Conservation (phyloP, 768 basidiomycete genomes). For the Jaapia argillacea region DNA sequence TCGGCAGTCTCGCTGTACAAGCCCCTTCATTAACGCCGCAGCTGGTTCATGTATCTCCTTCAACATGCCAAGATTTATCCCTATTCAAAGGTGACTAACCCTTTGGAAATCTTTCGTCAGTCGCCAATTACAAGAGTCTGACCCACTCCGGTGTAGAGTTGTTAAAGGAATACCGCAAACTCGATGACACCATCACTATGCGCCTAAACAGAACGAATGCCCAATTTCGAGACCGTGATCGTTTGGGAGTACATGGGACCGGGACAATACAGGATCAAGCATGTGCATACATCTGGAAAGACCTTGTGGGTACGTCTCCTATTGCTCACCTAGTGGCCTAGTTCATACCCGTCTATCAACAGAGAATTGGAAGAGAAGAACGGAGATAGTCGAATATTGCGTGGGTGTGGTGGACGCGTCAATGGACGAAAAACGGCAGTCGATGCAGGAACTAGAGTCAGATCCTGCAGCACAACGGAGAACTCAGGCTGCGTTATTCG, state of each 20-base stretch:
- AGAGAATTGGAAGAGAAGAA: constrained; percentile 60
- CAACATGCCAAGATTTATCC: constrained; percentile 66
- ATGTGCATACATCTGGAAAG: constrained; percentile 68
- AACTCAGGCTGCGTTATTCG: constrained; percentile 47
- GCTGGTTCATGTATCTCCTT: constrained; percentile 59
- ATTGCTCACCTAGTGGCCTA: constrained; percentile 9
- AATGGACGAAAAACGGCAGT: constrained; percentile 41
- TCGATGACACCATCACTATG: constrained; percentile 77
- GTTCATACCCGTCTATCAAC: constrained; percentile 5
- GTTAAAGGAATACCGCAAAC: constrained; percentile 68
- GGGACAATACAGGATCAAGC: constrained; percentile 63
- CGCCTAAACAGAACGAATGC: constrained; percentile 73
- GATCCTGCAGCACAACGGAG: constrained; percentile 38
- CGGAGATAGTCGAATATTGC: constrained; percentile 70
- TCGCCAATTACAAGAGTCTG: too few relatives aligned
- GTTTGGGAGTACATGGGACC: constrained; percentile 31
- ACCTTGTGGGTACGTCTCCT: constrained; percentile 56
- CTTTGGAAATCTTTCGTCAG: too few relatives aligned
- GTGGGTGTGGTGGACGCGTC: constrained; percentile 59
- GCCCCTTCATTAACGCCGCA: constrained; percentile 49
- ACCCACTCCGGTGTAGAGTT: constrained; percentile 62
- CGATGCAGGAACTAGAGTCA: constrained; percentile 30
- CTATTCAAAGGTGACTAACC: constrained; percentile 69
- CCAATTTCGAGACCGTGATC: constrained; percentile 62
- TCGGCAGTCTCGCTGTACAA: constrained; percentile 65